Base-by-base conservation (phyloP, 495 filamentous ascomycete species). In the Margaritispora aquatica region DNA sequence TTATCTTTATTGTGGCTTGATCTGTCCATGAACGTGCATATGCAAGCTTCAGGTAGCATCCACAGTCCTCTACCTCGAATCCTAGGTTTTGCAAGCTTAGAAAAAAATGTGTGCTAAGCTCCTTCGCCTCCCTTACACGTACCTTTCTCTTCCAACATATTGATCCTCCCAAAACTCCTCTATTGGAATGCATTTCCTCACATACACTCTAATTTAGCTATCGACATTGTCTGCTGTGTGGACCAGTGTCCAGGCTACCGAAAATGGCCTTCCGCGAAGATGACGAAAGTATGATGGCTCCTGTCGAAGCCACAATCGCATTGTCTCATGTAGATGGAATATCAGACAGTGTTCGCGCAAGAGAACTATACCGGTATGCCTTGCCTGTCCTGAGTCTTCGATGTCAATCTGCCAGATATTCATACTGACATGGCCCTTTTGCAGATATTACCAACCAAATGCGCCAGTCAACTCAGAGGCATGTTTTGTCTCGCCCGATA, bases 401-500 rank as follows among this genome's bases (percentile, higher is more conserved):
- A 8, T 29, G 7, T 29, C 15, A 10, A 27, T 2, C 5, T 52
- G 24, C 24, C 48, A 26, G 21, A 21, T 20, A 26, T 21, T 38
- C 13, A n/a, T 3, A 20, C 59, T 63, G 19, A 63, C 51, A 15
- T 9, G 31, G 3, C 26, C 7, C 11, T 22, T 26, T 15, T 46
- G 29, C 38, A 67, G 65, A 58, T 67, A 67, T 59, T 67, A 62
- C 59, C 62, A 64, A 44, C 65, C 65, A 23, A 62, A 26, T 58
- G 59, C 55, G 24, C 62, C 65, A 26, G 22, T 58, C 13, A 58
- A 57, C 13, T 9, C 46, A 19, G 57, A 63, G 27, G 26, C 49
- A 0, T 57, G 53, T 26, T 60, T 58, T 26, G 51, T 60, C 15
- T 52, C 34, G n/a, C 21, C 52, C 24, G 20, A 19, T 50, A 26